These are phyloP conservation scores for Cytauxzoon felis DNA, from an alignment of 169 alveolate genomes.

Conservation along the genomic window DNA sequence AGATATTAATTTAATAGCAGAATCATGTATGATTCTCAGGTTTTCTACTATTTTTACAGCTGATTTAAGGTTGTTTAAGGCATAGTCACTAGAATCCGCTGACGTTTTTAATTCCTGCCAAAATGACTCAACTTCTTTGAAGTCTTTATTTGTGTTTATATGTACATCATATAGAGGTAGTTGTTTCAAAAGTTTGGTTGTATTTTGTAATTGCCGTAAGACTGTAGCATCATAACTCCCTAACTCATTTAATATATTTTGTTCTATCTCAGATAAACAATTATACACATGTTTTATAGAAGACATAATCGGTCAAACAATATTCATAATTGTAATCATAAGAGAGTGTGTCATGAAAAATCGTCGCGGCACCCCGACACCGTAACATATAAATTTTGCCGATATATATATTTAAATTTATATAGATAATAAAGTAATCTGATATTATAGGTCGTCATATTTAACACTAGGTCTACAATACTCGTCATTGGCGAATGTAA, in stretches of 20 bases:
- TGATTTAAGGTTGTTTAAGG: slow-evolving; percentile 18
- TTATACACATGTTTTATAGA: neutral
- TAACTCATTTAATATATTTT: slow-evolving; percentile 20
- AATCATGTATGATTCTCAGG: slow-evolving; percentile 16
- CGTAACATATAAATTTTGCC: neutral
- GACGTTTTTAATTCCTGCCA: slow-evolving; percentile 17
- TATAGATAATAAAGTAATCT: neutral
- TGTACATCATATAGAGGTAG: neutral
- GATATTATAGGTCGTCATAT: slow-evolving; percentile 54
- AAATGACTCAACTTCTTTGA: slow-evolving; percentile 29
- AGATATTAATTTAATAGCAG: slow-evolving; percentile 30
- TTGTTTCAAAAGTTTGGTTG: slow-evolving; percentile 2
- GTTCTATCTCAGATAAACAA: slow-evolving; percentile 23
- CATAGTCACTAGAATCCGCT: slow-evolving; percentile 29
- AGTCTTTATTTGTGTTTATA: slow-evolving; percentile 13
- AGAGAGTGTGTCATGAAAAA: too few relatives aligned
- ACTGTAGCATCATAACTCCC: slow-evolving; percentile 11
- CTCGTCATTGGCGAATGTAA: slow-evolving; percentile 55
- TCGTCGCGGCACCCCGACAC: too few relatives aligned
- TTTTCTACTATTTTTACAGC: slow-evolving; percentile 38
- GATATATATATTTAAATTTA: neutral
- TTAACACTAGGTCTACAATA: slow-evolving; percentile 58
- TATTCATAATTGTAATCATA: too few relatives aligned
- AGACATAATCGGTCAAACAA: neutral
- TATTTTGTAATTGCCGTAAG: slow-evolving; percentile 3